Evolutionary conservation across 805 yeast genomes (phyloP), one percentile per base, ranked within the genome.

Genomic region (Spathaspora sp.): DNA sequence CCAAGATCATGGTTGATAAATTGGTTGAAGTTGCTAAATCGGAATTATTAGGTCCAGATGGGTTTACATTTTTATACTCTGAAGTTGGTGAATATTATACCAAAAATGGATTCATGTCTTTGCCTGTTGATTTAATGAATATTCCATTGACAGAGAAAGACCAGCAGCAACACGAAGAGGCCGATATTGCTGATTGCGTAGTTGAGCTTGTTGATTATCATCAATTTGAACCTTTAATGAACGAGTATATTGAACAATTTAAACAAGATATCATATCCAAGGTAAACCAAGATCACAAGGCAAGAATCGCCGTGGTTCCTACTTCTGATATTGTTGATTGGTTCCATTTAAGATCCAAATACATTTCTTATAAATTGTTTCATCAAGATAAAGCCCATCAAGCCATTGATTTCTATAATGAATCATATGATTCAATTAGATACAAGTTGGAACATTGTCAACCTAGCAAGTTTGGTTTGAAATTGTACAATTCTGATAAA

Each of bases 61-160:
- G 76, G 1, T 72, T 64, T 52, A 60, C 63, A 8, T 68, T 69
- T 53, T 64, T 75, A 50, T 73, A 74, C 56, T 71, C 77, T 2
- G 79, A 75, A 54, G 66, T 75, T 10, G 78, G 78, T 10, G 78
- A 75, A 49, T 75, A 71, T 60, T 75, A 75, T 54, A 50, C 61
- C 46, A 62, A 63, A 20, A 58, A 60, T 49, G 79, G 78, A 14
- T 75, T 73, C 59, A 63, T 62, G 44, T 72, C 77, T 3, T 61
- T 63, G 44, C 65, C 58, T 18, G 72, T 75, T n/a, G 73, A 70
- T 3, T 56, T 73, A 49, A 52, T 67, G 28, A 51, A 62, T 28
- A 53, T 68, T 7, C 67, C 68, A 8, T 56, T 48, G 26, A 31
- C 19, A 9, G 8, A 2, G 3, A 35, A n/a, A 11, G 40, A 35